phyloP scores from a whole-genome alignment of 78 protist genomes.

The Chrysochromulina parva region DNA sequence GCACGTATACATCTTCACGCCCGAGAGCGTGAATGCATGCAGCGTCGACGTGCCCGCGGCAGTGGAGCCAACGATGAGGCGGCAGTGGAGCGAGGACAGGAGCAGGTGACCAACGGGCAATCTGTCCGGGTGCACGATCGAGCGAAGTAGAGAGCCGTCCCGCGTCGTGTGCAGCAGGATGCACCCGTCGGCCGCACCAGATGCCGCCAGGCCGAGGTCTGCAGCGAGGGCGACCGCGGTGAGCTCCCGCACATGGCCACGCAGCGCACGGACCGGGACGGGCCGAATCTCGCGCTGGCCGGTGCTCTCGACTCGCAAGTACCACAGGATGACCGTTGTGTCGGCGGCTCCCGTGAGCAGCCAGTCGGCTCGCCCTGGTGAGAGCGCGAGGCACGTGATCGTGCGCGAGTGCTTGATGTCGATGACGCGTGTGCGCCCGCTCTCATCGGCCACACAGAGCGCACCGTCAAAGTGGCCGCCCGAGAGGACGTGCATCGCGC shows the following conservation, averaged over 20 bases:
- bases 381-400: background rate
- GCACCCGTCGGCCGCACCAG: conserved; percentile 7
- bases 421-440: background rate
- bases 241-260: conserved; percentile 11
- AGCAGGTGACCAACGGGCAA: background rate
- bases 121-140: background rate
- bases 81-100: too few species aligned
- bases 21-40: background rate
- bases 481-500: background rate
- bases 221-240: background rate
- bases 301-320: too few species aligned
- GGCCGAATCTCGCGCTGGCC: background rate
- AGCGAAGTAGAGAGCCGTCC: background rate
- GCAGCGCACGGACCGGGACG: background rate
- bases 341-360: conserved; percentile 6
- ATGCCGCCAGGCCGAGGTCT: background rate
- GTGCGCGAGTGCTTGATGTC: background rate
- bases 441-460: background rate
- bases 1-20: background rate
- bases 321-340: background rate
- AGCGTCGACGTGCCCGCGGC: background rate
- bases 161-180: background rate
- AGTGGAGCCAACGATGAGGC: background rate
- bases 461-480: conserved; percentile 15
- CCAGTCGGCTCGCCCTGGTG: background rate